phyloP scores from a whole-genome alignment of 257 asterid genomes.

The Apocynum venetum region DNA sequence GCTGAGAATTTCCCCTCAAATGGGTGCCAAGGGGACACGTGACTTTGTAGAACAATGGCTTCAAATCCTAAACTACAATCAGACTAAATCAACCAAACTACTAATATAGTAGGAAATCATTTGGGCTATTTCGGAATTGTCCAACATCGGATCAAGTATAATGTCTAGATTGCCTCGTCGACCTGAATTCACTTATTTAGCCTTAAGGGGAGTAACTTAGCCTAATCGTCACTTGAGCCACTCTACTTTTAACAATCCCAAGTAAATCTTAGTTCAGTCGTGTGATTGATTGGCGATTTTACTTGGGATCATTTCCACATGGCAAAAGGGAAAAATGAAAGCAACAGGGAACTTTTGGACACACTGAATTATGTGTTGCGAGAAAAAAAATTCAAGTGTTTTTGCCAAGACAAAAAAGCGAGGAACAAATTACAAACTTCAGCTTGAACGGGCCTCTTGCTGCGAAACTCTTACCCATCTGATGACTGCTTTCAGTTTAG shows the following conservation, averaged over 20 bases:
- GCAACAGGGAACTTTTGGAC: neutral
- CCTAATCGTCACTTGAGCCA: neutral
- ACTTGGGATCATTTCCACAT: neutral
- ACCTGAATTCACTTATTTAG: neutral
- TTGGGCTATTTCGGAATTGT: too few species aligned
- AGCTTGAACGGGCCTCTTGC: neutral
- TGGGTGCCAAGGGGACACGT: neutral
- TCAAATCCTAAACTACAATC: neutral
- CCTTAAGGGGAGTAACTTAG: neutral
- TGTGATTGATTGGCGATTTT: neutral
- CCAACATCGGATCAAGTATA: neutral
- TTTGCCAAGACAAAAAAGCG: neutral
- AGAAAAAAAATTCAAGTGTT: neutral
- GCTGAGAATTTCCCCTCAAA: neutral
- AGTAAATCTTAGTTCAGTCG: too few species aligned
- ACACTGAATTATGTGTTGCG: neutral
- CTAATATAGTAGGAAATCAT: too few species aligned
- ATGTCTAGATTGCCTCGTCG: neutral
- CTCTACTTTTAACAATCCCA: neutral
- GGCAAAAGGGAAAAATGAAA: neutral
- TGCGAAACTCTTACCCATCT: neutral
- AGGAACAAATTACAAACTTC: neutral
- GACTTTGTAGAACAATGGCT: neutral
- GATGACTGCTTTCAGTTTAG: neutral
- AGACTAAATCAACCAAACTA: neutral